Evolutionary conservation across 305 asterid genomes (phyloP), one percentile per base, ranked within the genome.

Genomic region (Ilex paraguariensis): DNA sequence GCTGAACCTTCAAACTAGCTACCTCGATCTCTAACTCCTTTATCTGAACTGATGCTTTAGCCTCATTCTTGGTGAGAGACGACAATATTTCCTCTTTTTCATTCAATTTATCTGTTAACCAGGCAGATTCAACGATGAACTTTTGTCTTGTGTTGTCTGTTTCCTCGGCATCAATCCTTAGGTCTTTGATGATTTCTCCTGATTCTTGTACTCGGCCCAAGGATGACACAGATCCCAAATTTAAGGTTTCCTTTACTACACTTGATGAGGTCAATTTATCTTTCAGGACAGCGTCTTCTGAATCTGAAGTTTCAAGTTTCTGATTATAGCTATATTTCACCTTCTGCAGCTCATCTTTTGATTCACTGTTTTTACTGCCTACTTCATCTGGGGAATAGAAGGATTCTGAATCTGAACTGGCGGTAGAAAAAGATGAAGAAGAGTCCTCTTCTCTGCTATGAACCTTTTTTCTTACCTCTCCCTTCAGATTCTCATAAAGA

Each of bases 231-330:
- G 80, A 70, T n/a, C 40, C 56, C 31, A 57, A 33, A 16, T 45
- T 28, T n/a, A 66, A 39, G 36, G 42, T 15, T 56, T 65, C 70
- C 60, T 65, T 82, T 59, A 91, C 83, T 77, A 77, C 94, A 60
- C 83, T 81, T 0, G 84, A 70, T 50, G 88, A 79, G 31, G 93
- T 77, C 66, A 81, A 31, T 46, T 76, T 83, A 63, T 86, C 98
- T 68, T 86, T 84, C 65, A 80, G 66, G 56, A 87, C 70, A 5
- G 82, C 77, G 13, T 78, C 75, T 55, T 88, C 97, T 13, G 66
- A 16, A 66, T 82, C 92, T 3, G 77, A 71, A 45, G 63, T 61
- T 45, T 73, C 83, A 1, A 39, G 44, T 63, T 71, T 79, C 17
- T 57, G 77, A 11, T 59, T 39, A 9, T 59, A 53, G n/a, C 45